Evolutionary conservation across 2,329 filamentous ascomycete genomes (phyloP).

Genomic region (Lachnellula suecica): DNA sequence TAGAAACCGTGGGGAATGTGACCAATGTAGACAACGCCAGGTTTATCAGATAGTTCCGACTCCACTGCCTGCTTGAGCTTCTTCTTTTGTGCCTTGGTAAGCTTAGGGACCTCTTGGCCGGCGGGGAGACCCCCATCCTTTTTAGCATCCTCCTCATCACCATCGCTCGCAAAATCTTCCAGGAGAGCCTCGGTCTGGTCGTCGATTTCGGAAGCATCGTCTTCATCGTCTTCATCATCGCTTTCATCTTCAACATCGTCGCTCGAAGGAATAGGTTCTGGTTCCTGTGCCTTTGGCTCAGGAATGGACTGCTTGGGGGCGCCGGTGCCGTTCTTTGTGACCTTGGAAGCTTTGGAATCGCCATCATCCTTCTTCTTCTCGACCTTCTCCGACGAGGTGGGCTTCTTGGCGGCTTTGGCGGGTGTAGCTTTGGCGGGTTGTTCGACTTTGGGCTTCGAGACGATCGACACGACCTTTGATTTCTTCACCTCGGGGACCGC

Average conservation of each 20-base stretch:
- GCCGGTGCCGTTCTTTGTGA: slow-evolving; percentile 20
- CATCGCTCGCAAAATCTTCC: slow-evolving; percentile 54
- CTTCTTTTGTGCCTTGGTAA: slow-evolving; percentile 49
- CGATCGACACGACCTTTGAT: slow-evolving; percentile 25
- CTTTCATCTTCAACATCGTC: slow-evolving; percentile 15
- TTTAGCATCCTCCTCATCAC: slow-evolving; percentile 43
- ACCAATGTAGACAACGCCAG: slow-evolving; percentile 86
- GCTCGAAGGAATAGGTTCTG: slow-evolving; percentile 2
- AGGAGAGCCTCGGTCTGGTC: slow-evolving; percentile 54
- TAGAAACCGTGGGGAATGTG: slow-evolving; percentile 95
- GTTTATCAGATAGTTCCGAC: slow-evolving; percentile 48
- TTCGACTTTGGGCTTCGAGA: background rate
- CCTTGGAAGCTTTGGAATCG: slow-evolving; percentile 15
- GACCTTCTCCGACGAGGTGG: slow-evolving; percentile 18
- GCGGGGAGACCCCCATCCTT: slow-evolving; percentile 42
- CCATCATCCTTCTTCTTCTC: slow-evolving; percentile 5
- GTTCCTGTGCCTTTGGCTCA: slow-evolving; percentile 16
- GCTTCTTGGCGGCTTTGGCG: slow-evolving; percentile 13
- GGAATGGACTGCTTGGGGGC: slow-evolving; percentile 3
- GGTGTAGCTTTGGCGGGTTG: slow-evolving; percentile 15
- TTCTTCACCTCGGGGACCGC: slow-evolving; percentile 33
- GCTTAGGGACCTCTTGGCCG: slow-evolving; percentile 39
- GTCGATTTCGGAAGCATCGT: slow-evolving; percentile 38
- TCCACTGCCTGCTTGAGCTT: slow-evolving; percentile 44
- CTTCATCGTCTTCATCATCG: slow-evolving; percentile 19